Base-by-base conservation (phyloP, 2,329 filamentous ascomycete genomes). In the Aureobasidium sp. region DNA sequence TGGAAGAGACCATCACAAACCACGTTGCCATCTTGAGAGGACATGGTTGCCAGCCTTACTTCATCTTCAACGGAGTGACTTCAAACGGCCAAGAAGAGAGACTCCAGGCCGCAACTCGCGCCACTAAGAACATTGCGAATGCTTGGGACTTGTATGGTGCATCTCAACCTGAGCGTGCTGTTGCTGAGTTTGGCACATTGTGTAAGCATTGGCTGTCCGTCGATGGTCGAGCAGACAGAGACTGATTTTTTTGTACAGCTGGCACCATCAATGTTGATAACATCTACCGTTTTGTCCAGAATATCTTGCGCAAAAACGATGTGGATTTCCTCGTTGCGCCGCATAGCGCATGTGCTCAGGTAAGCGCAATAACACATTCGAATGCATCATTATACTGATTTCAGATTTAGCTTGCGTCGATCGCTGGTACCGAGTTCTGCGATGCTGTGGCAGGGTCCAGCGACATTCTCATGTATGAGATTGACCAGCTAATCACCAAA, bases 71-170 rank as follows among this genome's bases (percentile, higher is more conserved):
- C 73, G 94, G 94, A 39, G 84, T 96, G 69, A 85, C 91, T 42
- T 83, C 91, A 64, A 86, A 86, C 42, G 62, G 60, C n/a, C 62
- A 66, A 42, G 60, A 66, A 22, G 52, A 58, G 9, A 64, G 58
- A 29, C 45, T 66, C 8, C 48, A 61, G 15, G 29, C 60, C 31
- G 45, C 59, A 11, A 51, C 58, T n/a, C 47, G 66, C 52, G 68
- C 70, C 2, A 66, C 67, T 17, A 65, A 64, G 27, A 66, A 66
- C 25, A 67, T 74, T 36, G 67, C 70, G n/a, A 68, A 87, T 63
- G 94, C 93, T 4, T 99, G 94, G 93, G 83, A 84, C 3, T 78
- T 95, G 51, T 99, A 99, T 75, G 88, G 91, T 70, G 84, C 87
- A 66, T 86, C 90, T 60, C 82, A 90, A 68, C 90, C 91, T 15